Conservation (phyloP, 495 filamentous ascomycete genomes). For the Wilcoxina mikolae region DNA sequence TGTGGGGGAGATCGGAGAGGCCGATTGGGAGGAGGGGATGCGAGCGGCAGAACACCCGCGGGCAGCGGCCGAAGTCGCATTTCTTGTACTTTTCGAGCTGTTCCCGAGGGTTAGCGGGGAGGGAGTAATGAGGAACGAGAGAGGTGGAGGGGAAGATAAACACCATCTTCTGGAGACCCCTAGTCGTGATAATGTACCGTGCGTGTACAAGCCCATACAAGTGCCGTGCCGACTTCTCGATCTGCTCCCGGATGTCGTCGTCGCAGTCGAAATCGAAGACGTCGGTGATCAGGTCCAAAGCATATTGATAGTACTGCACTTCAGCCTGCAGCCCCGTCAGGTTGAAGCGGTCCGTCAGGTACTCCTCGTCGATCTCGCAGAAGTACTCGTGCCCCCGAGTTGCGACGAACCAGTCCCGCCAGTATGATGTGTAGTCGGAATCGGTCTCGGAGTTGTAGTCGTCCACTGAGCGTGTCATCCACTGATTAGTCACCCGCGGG, state of each 20-base stretch:
- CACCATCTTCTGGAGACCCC: slow-evolving; percentile 94
- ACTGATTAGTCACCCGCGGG: neutral
- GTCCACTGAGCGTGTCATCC: slow-evolving; percentile 49
- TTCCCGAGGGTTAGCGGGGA: slow-evolving; percentile 13
- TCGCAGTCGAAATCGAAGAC: slow-evolving; percentile 98
- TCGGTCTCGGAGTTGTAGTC: slow-evolving; percentile 96
- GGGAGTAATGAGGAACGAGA: neutral
- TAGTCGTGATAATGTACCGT: slow-evolving; percentile 89
- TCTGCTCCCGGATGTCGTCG: slow-evolving; percentile 92
- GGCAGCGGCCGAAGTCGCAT: slow-evolving; percentile 94
- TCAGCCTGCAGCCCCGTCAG: slow-evolving; percentile 93
- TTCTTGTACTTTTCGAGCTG: slow-evolving; percentile 99
- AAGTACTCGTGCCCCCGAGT: slow-evolving; percentile 98
- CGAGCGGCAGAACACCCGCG: slow-evolving; percentile 79
- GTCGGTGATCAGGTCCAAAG: slow-evolving; percentile 96
- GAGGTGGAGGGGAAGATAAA: slow-evolving; percentile 18
- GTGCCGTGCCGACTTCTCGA: slow-evolving; percentile 93
- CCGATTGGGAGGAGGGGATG: slow-evolving; percentile 90
- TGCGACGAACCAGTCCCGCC: slow-evolving; percentile 99
- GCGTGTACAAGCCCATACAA: slow-evolving; percentile 95
- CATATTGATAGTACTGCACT: slow-evolving; percentile 97
- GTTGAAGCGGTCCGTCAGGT: slow-evolving; percentile 96
- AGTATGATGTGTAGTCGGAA: slow-evolving; percentile 98
- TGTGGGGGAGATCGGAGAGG: slow-evolving; percentile 68
- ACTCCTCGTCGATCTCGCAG: slow-evolving; percentile 98